Percentiles rank a stretch among this genome's conserved stretches.
Evolutionary conservation across 345 rosid species (phyloP).

Genomic region (Hypericum perforatum): DNA sequence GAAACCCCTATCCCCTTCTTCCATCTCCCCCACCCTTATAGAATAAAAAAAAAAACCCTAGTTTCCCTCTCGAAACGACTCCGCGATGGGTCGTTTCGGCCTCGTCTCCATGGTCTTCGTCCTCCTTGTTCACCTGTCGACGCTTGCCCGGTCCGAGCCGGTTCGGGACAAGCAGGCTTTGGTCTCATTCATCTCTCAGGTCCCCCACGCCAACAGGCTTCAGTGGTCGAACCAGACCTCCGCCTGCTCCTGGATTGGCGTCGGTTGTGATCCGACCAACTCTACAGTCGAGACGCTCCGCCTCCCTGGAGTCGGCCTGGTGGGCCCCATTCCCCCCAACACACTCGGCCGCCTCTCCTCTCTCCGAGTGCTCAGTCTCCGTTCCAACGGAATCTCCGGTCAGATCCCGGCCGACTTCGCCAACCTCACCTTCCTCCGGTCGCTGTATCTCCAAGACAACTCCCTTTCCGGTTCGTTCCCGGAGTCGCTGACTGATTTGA

Average conservation of each 20-base stretch:
- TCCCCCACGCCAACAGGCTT: slow-evolving; percentile 61
- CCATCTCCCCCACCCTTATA: too few species aligned
- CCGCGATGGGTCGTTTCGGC: too few species aligned
- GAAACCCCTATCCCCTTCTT: too few species aligned
- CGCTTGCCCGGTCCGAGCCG: slow-evolving; percentile 45
- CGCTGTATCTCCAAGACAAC: slow-evolving; percentile 65
- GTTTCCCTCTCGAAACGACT: too few species aligned
- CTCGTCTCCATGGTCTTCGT: not conserved
- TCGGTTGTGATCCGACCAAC: slow-evolving; percentile 46
- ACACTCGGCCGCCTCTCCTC: slow-evolving; percentile 59
- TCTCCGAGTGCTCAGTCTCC: slow-evolving; percentile 85
- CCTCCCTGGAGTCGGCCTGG: slow-evolving; percentile 75
- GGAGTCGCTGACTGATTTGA: slow-evolving; percentile 34
- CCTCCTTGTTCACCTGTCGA: not conserved
- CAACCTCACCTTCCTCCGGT: slow-evolving; percentile 57
- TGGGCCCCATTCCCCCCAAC: slow-evolving; percentile 58
- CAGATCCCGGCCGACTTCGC: slow-evolving; percentile 79
- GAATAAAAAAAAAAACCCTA: too few species aligned
- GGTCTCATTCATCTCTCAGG: slow-evolving; percentile 44
- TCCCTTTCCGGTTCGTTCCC: slow-evolving; percentile 63
- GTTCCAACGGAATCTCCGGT: slow-evolving; percentile 67
- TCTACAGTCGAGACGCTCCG: slow-evolving; percentile 56
- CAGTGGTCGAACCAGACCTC: slow-evolving; percentile 68
- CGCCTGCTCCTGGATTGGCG: slow-evolving; percentile 82
- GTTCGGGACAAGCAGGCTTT: slow-evolving; percentile 69